These are phyloP conservation scores for Sugiyamaella lignohabitans DNA, from an alignment of 805 yeast species.

Conservation along the genomic window DNA sequence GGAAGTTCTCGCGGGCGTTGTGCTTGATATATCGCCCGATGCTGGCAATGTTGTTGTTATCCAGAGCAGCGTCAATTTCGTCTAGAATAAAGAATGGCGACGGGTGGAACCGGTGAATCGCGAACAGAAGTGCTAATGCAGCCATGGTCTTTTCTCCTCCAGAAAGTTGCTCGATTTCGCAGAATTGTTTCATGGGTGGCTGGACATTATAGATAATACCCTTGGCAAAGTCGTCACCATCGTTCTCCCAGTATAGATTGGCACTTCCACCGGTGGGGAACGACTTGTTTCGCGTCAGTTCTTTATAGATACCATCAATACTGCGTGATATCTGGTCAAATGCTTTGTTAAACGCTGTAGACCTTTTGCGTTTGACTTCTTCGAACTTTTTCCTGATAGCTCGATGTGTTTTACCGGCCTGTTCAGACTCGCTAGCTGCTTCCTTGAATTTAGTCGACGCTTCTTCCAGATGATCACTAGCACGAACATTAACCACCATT, in stretches of 20 bases:
- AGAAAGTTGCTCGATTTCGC: slow-evolving; percentile 85
- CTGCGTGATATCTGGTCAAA: slow-evolving; percentile 67
- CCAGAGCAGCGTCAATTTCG: slow-evolving; percentile 98
- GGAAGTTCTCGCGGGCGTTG: slow-evolving; percentile 64
- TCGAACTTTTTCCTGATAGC: slow-evolving; percentile 50
- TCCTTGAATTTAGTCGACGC: slow-evolving; percentile 54
- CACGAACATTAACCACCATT: slow-evolving; percentile 77
- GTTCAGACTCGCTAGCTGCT: slow-evolving; percentile 58
- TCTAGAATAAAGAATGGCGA: slow-evolving; percentile 94
- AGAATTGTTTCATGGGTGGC: slow-evolving; percentile 92
- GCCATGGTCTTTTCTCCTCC: slow-evolving; percentile 98
- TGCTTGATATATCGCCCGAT: slow-evolving; percentile 80
- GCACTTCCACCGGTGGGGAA: slow-evolving; percentile 93
- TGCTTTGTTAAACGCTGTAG: slow-evolving; percentile 58
- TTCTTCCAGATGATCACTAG: slow-evolving; percentile 66
- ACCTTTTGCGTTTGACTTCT: slow-evolving; percentile 52
- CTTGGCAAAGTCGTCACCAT: slow-evolving; percentile 76
- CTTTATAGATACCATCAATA: slow-evolving; percentile 77
- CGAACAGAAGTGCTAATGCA: slow-evolving; percentile 85
- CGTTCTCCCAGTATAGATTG: slow-evolving; percentile 75
- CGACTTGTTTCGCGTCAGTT: slow-evolving; percentile 64
- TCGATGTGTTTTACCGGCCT: slow-evolving; percentile 52
- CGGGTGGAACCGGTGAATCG: slow-evolving; percentile 84
- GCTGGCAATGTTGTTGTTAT: slow-evolving; percentile 75
- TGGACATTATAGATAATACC: slow-evolving; percentile 90